Conservation (phyloP, 805 yeast species). For the Saccharomycopsis olivae region DNA sequence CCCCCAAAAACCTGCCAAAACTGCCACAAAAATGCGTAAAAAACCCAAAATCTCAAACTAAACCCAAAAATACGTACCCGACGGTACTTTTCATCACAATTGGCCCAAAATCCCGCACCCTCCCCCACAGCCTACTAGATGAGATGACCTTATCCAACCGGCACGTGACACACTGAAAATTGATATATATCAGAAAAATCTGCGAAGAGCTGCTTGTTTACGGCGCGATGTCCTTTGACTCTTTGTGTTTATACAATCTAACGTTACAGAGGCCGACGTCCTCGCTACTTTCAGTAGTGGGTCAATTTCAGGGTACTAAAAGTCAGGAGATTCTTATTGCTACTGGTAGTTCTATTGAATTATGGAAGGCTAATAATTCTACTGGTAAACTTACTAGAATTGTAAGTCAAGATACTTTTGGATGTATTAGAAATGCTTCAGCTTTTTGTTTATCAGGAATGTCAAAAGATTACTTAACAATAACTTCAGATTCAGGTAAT, state of each 20-base stretch:
- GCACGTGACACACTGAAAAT: no score
- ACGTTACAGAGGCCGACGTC: conserved; percentile 57
- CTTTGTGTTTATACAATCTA: conserved; percentile 49
- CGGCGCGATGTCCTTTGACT: conserved; percentile 12
- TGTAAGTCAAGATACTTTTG: conserved; percentile 40
- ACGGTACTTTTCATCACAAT: no score
- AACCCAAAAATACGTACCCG: no score
- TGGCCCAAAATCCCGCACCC: no score
- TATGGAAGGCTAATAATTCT: conserved; percentile 41
- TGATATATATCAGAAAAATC: no score
- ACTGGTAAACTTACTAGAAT: conserved; percentile 43
- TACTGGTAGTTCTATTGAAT: conserved; percentile 41
- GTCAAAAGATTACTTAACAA: conserved; percentile 44
- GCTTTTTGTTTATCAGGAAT: conserved; percentile 45
- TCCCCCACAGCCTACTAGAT: no score
- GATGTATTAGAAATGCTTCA: conserved; percentile 43
- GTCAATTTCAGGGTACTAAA: conserved; percentile 51
- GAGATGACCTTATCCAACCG: no score
- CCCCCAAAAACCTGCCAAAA: no score
- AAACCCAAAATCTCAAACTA: no score
- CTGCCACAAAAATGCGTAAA: no score
- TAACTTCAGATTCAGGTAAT: conserved; percentile 76
- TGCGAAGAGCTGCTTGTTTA: no score
- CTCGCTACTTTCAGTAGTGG: conserved; percentile 46
- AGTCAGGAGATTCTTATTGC: conserved; percentile 56